Conservation (phyloP, 2,329 filamentous ascomycete genomes). For the Fusarium gaditjirri region DNA sequence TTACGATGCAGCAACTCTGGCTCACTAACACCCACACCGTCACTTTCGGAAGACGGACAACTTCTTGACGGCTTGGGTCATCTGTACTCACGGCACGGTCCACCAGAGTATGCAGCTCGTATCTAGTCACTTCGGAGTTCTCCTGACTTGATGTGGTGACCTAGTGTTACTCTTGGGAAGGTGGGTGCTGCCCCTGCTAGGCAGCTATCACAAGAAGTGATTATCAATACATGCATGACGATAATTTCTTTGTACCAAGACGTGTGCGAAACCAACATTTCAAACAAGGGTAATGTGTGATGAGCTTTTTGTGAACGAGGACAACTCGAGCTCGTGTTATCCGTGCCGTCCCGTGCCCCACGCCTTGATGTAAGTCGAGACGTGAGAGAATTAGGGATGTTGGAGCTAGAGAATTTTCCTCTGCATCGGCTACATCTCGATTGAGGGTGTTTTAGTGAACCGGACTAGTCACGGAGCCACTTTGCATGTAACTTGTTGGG, state of each 20-base stretch:
- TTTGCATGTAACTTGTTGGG: conserved; percentile 42
- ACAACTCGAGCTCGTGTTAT: conserved; percentile 13
- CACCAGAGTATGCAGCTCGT: conserved; percentile 7
- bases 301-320: neutral
- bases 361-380: conserved; percentile 20
- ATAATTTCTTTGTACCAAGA: conserved; percentile 7
- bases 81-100: conserved; percentile 15
- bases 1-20: conserved; percentile 29
- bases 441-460: conserved; percentile 12
- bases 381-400: conserved; percentile 7
- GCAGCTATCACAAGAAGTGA: conserved; percentile 17
- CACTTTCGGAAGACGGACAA: conserved; percentile 21
- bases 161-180: neutral
- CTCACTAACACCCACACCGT: conserved; percentile 35
- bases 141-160: conserved; percentile 12
- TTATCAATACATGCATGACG: conserved; percentile 9
- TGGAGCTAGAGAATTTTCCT: conserved; percentile 13
- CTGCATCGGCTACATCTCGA: conserved; percentile 25
- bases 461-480: conserved; percentile 23
- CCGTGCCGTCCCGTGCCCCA: conserved; percentile 19
- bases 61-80: conserved; percentile 13
- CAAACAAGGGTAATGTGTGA: conserved; percentile 20
- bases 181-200: conserved; percentile 9
- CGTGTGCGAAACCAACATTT: conserved; percentile 14
- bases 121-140: conserved; percentile 3